Percentiles rank a stretch among this genome's conserved stretches.
Evolutionary conservation across 768 basidiomycete species (phyloP).

Genomic region (Fomitopsis pulvina): DNA sequence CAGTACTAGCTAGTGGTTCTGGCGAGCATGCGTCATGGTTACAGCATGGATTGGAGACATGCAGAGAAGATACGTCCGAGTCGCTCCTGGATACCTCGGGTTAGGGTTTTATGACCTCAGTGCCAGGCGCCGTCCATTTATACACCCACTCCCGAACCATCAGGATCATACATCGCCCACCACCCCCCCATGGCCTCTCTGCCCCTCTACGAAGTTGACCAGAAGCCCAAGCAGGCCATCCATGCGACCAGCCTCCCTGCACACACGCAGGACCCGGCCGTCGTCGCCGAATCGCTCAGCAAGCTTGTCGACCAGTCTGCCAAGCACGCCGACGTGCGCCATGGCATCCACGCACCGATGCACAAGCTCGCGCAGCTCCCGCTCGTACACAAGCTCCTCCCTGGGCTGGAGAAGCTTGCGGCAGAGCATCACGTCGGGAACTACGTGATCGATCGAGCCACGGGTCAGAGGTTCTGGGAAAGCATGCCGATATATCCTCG

Average conservation of each 20-base stretch:
- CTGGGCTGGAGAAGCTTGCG: conserved; percentile 50
- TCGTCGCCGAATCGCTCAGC: conserved; percentile 26
- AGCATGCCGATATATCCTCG: conserved; percentile 68
- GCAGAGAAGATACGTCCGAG: too few species aligned
- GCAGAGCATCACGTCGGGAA: conserved; percentile 51
- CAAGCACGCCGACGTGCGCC: conserved; percentile 16
- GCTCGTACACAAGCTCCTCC: conserved; percentile 42
- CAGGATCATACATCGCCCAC: not conserved
- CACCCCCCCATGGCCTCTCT: conserved; percentile 15
- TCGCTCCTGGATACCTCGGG: not conserved
- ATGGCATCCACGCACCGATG: conserved; percentile 28
- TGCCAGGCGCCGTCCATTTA: not conserved
- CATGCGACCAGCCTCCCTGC: conserved; percentile 31
- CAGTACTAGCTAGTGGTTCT: too few species aligned
- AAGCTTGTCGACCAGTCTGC: conserved; percentile 32
- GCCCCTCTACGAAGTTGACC: conserved; percentile 6
- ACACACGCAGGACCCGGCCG: conserved; percentile 10
- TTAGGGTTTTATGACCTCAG: not conserved
- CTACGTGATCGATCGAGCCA: conserved; percentile 43
- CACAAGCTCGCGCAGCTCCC: conserved; percentile 24
- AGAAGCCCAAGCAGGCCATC: conserved; percentile 22
- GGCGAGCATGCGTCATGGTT: too few species aligned
- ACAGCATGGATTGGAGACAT: too few species aligned
- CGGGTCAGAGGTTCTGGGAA: conserved; percentile 54
- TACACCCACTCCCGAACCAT: not conserved